Evolutionary conservation across 805 yeast species (phyloP), one percentile per base, ranked within the genome.

Genomic region (Spencermartinsiella europaea): DNA sequence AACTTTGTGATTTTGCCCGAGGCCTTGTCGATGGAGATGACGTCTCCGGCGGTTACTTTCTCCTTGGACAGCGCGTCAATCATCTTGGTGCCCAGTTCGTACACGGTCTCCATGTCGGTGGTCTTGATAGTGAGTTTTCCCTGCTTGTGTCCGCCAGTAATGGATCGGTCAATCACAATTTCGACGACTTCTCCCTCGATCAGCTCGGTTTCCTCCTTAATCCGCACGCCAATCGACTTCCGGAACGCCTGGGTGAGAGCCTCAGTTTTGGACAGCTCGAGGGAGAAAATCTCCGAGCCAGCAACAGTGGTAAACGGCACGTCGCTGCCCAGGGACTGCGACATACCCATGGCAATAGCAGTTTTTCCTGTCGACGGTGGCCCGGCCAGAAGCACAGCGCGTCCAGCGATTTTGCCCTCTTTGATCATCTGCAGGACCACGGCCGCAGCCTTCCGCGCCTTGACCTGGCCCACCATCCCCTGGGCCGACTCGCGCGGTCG

Each of bases 301-400:
- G 95, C 91, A 65, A 93, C 76, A 7, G 95, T 88, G 35, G 97
- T 91, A 67, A 93, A 93, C 34, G 99, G 99, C 49, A 93, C 97
- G 52, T 82, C 88, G 12, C 70, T 60, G 27, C 85, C 85, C 27
- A 72, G 57, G 3, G 64, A 53, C 53, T 71, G 75, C 33, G 73
- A 56, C 38, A 70, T 73, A 15, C 97, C 99, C 84, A 89, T 85
- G 12, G 99, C 99, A 58, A 93, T 79, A 34, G 99, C 99, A 2
- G 99, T 93, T 67, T 93, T 93, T 67, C 99, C 99, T 0, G 99
- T 93, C 12, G 96, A 87, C 22, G 99, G 99, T 8, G 98, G 98
- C 35, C 99, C 99, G 0, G 99, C 98, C 50, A 93, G 75, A 52
- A 93, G 70, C 17, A 90, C 93, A 1, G 98, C 97, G 56, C 97